Evolutionary conservation across 225 moss, liverwort and hornwort species (phyloP).

Genomic region (Ulota crispa): DNA sequence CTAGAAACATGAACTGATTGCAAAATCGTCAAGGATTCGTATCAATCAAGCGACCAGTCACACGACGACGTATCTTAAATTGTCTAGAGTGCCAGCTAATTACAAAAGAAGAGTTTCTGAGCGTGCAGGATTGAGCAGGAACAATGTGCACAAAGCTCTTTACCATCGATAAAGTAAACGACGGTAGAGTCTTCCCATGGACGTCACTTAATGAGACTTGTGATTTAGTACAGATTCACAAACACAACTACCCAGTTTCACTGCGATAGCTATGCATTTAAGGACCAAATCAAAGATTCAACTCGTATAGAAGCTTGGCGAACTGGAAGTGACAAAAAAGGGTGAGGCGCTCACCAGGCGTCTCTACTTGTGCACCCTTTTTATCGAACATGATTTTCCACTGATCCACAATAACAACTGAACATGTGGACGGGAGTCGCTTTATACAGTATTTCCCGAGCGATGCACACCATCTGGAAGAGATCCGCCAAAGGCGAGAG

Average conservation of each 20-base stretch:
- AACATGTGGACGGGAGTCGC: constrained; percentile 52
- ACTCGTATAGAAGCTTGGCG: neutral
- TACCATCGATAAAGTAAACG: neutral
- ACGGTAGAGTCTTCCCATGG: neutral
- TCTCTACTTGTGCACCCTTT: constrained; percentile 44
- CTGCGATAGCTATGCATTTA: neutral
- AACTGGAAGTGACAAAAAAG: constrained; percentile 14
- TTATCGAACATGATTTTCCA: constrained; percentile 58
- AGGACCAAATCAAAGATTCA: neutral
- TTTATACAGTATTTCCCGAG: constrained; percentile 54
- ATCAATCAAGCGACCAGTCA: constrained; percentile 6
- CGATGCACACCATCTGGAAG: constrained; percentile 57
- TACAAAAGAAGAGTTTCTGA: neutral
- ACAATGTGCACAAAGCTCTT: neutral
- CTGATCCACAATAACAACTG: constrained; percentile 57
- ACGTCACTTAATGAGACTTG: neutral
- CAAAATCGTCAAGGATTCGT: neutral
- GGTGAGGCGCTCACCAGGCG: constrained; percentile 40
- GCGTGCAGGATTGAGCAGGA: neutral
- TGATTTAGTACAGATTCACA: neutral
- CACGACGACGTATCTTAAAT: neutral
- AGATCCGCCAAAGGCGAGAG: constrained; percentile 5
- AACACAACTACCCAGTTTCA: neutral
- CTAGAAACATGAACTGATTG: neutral
- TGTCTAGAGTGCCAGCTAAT: neutral